Percentiles rank a stretch among this genome's conserved stretches.
phyloP scores from a whole-genome alignment of 2,329 filamentous ascomycete species.

The Teratosphaeria destructans region DNA sequence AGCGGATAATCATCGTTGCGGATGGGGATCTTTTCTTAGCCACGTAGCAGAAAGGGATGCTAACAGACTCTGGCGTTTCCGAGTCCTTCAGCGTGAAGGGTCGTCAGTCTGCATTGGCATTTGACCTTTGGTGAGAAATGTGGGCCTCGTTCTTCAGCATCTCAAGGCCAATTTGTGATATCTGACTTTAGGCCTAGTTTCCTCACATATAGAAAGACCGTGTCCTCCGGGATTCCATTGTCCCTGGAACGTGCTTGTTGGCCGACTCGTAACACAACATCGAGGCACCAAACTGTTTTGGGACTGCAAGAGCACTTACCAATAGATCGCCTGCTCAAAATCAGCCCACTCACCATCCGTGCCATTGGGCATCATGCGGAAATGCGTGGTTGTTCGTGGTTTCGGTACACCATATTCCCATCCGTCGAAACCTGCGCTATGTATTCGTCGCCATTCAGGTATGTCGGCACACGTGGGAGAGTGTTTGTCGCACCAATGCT shows the following conservation, averaged over 20 bases:
- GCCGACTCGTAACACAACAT: not conserved
- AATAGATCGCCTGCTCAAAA: slow-evolving; percentile 12
- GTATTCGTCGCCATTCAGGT: slow-evolving; percentile 21
- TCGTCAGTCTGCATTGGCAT: not conserved
- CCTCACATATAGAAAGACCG: not conserved
- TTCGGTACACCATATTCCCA: slow-evolving; percentile 10
- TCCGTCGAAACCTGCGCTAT: slow-evolving; percentile 15
- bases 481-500: slow-evolving; percentile 10
- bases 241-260: not conserved
- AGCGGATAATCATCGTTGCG: not conserved
- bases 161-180: not conserved
- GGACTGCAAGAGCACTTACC: slow-evolving; percentile 4
- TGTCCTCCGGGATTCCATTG: not conserved
- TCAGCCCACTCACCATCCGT: slow-evolving; percentile 21
- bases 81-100: not conserved
- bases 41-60: not conserved
- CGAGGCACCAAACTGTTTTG: not conserved
- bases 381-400: not conserved
- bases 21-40: not conserved
- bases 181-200: not conserved
- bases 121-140: not conserved
- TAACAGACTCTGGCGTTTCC: not conserved
- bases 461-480: slow-evolving; percentile 17
- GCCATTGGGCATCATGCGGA: slow-evolving; percentile 19
- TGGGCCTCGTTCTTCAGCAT: not conserved